Evolutionary conservation across 2,329 filamentous ascomycete species (phyloP).

Genomic region (Diaporthe amygdali): DNA sequence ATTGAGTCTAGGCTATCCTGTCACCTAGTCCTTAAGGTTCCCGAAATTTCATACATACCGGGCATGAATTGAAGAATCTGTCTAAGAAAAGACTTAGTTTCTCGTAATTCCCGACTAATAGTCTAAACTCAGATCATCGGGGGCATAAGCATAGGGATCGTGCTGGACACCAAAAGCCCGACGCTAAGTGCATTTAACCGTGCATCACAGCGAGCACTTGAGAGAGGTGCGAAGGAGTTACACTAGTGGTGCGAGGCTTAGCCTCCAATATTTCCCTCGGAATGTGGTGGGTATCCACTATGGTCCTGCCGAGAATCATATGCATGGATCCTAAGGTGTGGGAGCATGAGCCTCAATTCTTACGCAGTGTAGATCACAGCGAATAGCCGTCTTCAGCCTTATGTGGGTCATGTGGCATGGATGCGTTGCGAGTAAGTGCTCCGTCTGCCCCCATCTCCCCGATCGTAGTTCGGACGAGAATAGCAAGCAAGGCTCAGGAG

Average conservation of each 20-base stretch:
- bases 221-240: too few relatives aligned
- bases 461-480: constrained; percentile 2
- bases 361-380: background rate
- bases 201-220: too few relatives aligned
- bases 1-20: background rate
- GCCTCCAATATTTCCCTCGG: background rate
- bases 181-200: background rate
- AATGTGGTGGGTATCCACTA: background rate
- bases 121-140: background rate
- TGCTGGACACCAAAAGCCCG: background rate
- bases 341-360: constrained; percentile 2
- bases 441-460: background rate
- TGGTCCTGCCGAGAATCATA: background rate
- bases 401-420: background rate
- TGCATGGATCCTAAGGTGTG: background rate
- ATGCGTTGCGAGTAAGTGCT: background rate
- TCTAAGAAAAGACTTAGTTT: too few relatives aligned
- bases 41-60: too few relatives aligned
- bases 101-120: background rate
- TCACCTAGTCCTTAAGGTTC: too few relatives aligned
- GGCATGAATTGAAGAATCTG: background rate
- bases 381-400: background rate
- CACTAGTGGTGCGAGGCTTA: background rate
- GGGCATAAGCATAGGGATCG: background rate
- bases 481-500: background rate